Evolutionary conservation across 1,284 basidiomycete species (phyloP).

Genomic region (Puccinia polysora): DNA sequence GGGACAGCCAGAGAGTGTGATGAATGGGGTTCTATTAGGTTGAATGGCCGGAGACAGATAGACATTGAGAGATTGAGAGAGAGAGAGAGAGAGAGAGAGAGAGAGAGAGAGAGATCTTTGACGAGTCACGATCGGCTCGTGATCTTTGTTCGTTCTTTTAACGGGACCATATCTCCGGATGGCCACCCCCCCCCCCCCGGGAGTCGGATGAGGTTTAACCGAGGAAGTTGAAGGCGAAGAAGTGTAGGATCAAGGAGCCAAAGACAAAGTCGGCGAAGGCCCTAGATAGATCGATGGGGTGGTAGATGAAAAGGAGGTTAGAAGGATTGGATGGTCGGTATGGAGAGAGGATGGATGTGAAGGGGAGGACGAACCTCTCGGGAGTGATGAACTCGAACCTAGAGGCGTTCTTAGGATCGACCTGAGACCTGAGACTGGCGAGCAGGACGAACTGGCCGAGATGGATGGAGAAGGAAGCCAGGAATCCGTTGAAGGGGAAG

Average conservation of each 20-base stretch:
- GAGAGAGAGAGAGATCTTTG: too few species aligned
- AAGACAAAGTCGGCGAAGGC: constrained; percentile 94
- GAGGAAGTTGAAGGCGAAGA: constrained; percentile 97
- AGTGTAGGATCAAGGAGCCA: constrained; percentile 89
- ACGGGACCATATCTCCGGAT: background rate
- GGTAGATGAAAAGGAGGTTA: background rate
- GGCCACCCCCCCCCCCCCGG: too few species aligned
- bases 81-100: too few species aligned
- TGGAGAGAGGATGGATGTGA: background rate
- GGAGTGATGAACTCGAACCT: constrained; percentile 49
- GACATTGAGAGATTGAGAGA: too few species aligned
- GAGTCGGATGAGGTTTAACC: too few species aligned
- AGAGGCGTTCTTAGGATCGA: constrained; percentile 73
- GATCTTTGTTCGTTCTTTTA: background rate
- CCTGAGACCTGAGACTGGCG: constrained; percentile 84
- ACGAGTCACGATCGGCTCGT: too few species aligned
- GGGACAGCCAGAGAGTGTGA: too few species aligned
- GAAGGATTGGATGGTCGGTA: background rate
- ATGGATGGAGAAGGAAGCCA: constrained; percentile 88
- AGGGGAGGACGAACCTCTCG: constrained; percentile 56
- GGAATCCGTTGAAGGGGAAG: constrained; percentile 95
- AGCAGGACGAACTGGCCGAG: constrained; percentile 96
- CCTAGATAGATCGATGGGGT: background rate
- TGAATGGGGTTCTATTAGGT: too few species aligned
- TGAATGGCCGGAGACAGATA: too few species aligned